Percentiles rank a stretch among this genome's conserved stretches.
These are phyloP conservation scores for Bidens hawaiensis DNA, from an alignment of 140 eudicot species.

Conservation along the genomic window DNA sequence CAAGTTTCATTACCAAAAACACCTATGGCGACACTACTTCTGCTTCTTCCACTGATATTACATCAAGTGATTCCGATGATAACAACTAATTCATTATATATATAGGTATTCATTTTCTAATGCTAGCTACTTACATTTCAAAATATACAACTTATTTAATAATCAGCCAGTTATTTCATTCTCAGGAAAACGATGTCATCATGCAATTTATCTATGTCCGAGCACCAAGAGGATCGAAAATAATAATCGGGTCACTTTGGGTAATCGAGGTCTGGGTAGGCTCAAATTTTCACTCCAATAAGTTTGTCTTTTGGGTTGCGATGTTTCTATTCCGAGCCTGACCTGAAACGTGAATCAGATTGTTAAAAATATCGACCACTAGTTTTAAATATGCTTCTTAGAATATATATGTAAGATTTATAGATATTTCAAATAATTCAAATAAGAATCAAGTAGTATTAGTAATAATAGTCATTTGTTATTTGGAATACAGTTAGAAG, in stretches of 20 bases:
- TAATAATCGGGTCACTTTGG: not conserved
- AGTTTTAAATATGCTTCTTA: too few relatives aligned
- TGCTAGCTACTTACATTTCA: too few relatives aligned
- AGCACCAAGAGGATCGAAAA: slow-evolving; percentile 20
- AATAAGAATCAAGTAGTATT: too few relatives aligned
- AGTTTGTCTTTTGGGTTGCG: not conserved
- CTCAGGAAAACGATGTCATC: slow-evolving; percentile 23
- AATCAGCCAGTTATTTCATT: slow-evolving; percentile 13
- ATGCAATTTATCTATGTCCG: slow-evolving; percentile 11
- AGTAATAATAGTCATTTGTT: too few relatives aligned
- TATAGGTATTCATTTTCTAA: too few relatives aligned
- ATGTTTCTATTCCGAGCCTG: not conserved
- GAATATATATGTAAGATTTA: too few relatives aligned
- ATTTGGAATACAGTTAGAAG: not conserved
- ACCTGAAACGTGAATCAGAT: not conserved
- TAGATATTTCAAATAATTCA: too few relatives aligned
- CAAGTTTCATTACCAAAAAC: slow-evolving; percentile 52
- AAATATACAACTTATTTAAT: too few relatives aligned
- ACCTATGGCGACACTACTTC: slow-evolving; percentile 45
- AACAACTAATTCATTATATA: too few relatives aligned
- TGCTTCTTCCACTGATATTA: slow-evolving; percentile 61
- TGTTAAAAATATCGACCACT: not conserved
- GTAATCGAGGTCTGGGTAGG: not conserved
- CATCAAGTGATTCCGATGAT: slow-evolving; percentile 77
- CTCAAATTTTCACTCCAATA: not conserved